phyloP scores from a whole-genome alignment of 345 rosid species.

The Acer negundo region DNA sequence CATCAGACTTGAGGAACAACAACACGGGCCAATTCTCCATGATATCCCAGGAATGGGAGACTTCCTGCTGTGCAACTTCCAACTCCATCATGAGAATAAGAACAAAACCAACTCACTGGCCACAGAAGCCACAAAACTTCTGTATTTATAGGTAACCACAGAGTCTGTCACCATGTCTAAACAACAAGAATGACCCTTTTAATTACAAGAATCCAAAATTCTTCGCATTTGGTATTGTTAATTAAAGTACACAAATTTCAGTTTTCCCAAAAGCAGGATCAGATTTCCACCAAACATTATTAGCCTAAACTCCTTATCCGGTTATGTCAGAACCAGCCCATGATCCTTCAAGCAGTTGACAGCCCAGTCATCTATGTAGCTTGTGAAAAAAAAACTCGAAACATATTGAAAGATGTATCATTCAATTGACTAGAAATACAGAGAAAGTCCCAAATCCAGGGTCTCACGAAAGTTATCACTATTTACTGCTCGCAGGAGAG shows the following conservation, averaged over 20 bases:
- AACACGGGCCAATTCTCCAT: conserved; percentile 2
- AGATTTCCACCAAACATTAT: conserved; percentile 10
- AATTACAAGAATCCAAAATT: background rate
- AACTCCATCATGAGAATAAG: background rate
- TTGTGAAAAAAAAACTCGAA: conserved; percentile 12
- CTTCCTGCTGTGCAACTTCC: conserved; percentile 12
- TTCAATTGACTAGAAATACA: conserved; percentile 6
- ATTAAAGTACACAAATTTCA: conserved; percentile 11
- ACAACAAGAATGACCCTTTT: background rate
- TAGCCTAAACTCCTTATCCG: conserved; percentile 2
- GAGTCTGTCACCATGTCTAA: conserved; percentile 18
- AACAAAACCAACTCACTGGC: conserved; percentile 10
- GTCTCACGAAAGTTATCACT: conserved; percentile 13
- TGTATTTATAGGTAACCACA: background rate
- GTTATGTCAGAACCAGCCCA: conserved; percentile 9
- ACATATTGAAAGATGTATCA: conserved; percentile 3
- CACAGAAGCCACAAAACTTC: conserved; percentile 9
- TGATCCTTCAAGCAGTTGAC: conserved; percentile 7
- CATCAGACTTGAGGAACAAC: conserved; percentile 13
- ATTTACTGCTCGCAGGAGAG: background rate
- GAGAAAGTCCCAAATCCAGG: conserved; percentile 3
- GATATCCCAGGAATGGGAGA: conserved; percentile 12
- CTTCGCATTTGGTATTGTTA: conserved; percentile 9
- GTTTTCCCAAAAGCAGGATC: background rate
- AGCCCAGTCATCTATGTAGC: conserved; percentile 1